Conservation (phyloP, 1,139 yeast species). For the Lodderomyces pseudojiufengensis region DNA sequence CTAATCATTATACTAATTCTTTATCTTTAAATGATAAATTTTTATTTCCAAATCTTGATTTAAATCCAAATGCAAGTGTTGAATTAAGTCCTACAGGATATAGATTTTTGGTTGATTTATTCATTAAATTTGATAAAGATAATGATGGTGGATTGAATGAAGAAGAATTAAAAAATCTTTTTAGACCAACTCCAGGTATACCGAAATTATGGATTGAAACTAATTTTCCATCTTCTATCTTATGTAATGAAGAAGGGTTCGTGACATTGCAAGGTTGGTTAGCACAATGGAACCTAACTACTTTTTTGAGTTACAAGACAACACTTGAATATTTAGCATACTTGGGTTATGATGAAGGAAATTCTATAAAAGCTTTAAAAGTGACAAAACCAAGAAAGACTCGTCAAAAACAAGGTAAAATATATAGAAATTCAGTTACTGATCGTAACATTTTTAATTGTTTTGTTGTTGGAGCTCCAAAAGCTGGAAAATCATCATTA, state of each 20-base stretch:
- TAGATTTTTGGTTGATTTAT: slow-evolving; percentile 83
- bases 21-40: slow-evolving; percentile 77
- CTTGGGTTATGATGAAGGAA: slow-evolving; percentile 72
- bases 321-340: slow-evolving; percentile 87
- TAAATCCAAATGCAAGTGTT: slow-evolving; percentile 73
- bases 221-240: slow-evolving; percentile 82
- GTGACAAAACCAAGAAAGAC: slow-evolving; percentile 76
- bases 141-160: slow-evolving; percentile 93
- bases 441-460: slow-evolving; percentile 93
- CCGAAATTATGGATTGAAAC: slow-evolving; percentile 84
- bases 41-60: slow-evolving; percentile 73
- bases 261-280: slow-evolving; percentile 96
- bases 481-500: slow-evolving; percentile 81
- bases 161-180: slow-evolving; percentile 60
- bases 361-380: slow-evolving; percentile 59
- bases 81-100: slow-evolving; percentile 94
- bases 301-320: slow-evolving; percentile 76
- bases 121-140: slow-evolving; percentile 82
- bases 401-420: slow-evolving; percentile 59
- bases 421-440: slow-evolving; percentile 63
- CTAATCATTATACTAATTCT: slow-evolving; percentile 89
- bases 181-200: slow-evolving; percentile 88
- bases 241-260: slow-evolving; percentile 82
- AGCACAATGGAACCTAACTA: slow-evolving; percentile 97
- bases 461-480: slow-evolving; percentile 78